Conservation (phyloP, 2,329 filamentous ascomycete species). For the Xylaria arbuscula region DNA sequence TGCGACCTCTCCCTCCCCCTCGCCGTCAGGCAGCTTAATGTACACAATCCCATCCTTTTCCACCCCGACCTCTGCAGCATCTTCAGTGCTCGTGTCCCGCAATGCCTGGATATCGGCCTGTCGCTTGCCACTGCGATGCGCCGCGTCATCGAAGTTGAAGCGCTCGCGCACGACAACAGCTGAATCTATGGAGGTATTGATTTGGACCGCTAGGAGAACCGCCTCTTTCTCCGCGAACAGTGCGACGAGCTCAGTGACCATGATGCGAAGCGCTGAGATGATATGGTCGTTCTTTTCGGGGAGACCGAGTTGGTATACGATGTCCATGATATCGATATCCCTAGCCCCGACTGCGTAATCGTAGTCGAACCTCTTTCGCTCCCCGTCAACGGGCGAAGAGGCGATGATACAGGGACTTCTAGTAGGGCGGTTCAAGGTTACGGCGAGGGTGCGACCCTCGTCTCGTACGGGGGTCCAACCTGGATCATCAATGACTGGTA, state of each 20-base stretch:
- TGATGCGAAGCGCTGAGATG: constrained; percentile 53
- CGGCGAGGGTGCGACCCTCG: constrained; percentile 64
- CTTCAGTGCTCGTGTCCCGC: constrained; percentile 62
- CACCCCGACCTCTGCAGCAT: constrained; percentile 68
- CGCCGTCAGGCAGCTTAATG: constrained; percentile 64
- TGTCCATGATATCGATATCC: constrained; percentile 53
- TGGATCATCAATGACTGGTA: constrained; percentile 55
- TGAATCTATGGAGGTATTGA: constrained; percentile 54
- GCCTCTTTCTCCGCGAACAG: constrained; percentile 75
- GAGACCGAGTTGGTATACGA: constrained; percentile 65
- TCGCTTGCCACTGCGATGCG: constrained; percentile 70
- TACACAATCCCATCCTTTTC: constrained; percentile 82
- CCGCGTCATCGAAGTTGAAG: constrained; percentile 77
- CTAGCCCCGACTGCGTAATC: constrained; percentile 59
- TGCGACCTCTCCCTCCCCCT: constrained; percentile 50
- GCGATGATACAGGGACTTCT: constrained; percentile 72
- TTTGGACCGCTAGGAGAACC: constrained; percentile 65
- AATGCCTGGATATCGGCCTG: constrained; percentile 70
- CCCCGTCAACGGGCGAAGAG: constrained; percentile 62
- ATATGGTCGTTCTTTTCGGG: constrained; percentile 55
- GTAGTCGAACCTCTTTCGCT: constrained; percentile 69
- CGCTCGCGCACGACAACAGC: constrained; percentile 62
- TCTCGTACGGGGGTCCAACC: constrained; percentile 38
- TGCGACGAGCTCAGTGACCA: constrained; percentile 65
- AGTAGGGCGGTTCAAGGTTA: constrained; percentile 73